Evolutionary conservation across 2,329 filamentous ascomycete genomes (phyloP), one percentile per base, ranked within the genome.

Genomic region (Arthrobotrys megalospora): DNA sequence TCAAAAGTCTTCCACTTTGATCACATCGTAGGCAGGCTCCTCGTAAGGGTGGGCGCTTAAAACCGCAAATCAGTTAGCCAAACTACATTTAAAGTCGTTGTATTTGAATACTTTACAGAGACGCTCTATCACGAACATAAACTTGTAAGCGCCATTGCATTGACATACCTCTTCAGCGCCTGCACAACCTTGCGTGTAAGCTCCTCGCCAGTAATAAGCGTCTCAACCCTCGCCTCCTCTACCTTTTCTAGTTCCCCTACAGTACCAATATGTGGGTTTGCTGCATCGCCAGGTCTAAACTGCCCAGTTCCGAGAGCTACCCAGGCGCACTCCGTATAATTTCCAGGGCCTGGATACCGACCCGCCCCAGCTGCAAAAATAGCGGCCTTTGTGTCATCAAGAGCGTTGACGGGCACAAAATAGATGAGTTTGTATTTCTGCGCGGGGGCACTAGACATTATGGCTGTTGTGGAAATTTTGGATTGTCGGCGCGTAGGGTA

Each of bases 241-340:
- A 89, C 86, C 73, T 89, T 83, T 83, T 92, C 90, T 0, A 92
- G 81, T 32, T 85, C 83, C 0, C 90, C 90, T 0, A 86, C 84
- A 8, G 84, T 84, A 0, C 91, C 91, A 79, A 92, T 89, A 81
- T 89, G 84, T 2, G 91, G 91, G 58, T 90, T 90, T 0, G 91
- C 90, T 0, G 85, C 83, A 68, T 86, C 86, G 0, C 89, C 89
- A 0, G 91, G 90, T 0, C 89, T 87, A 83, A 92, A 93, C 81
- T 92, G 90, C 0, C 90, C 90, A 0, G 85, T 89, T 3, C 91
- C 91, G 3, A 84, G 79, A 0, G 85, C 83, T 1, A 85, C 84
- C 85, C 85, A 90, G 83, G 86, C 87, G 82, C 85, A 87, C 80
- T 90, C 87, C 24, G 87, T 88, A 81, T 90, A 90, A 80, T 86